Conservation (phyloP, 768 basidiomycete species). For the Lentinula boryana region DNA sequence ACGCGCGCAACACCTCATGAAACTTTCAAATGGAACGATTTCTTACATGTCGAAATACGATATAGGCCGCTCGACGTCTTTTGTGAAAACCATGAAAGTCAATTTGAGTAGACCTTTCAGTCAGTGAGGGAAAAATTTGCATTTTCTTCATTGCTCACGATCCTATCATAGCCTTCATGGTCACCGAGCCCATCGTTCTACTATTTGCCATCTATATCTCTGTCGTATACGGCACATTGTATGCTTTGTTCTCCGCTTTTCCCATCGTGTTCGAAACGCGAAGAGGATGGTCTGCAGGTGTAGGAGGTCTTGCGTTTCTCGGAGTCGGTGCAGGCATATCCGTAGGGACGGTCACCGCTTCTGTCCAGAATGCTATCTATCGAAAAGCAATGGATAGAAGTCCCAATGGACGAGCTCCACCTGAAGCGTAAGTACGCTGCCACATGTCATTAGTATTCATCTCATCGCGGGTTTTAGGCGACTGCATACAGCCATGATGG, state of each 20-base stretch:
- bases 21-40: constrained; percentile 30
- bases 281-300: constrained; percentile 30
- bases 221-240: constrained; percentile 57
- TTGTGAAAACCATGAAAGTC: constrained; percentile 33
- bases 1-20: constrained; percentile 39
- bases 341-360: constrained; percentile 43
- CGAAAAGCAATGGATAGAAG: constrained; percentile 41
- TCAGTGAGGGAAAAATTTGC: constrained; percentile 17
- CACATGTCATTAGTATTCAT: not conserved
- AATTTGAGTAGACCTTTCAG: constrained; percentile 55
- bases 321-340: constrained; percentile 57
- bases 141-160: constrained; percentile 3
- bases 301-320: constrained; percentile 57
- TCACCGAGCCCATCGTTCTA: constrained; percentile 60
- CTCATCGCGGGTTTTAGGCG: constrained; percentile 27
- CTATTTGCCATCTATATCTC: constrained; percentile 53
- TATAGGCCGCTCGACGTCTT: constrained; percentile 32
- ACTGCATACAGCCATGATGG: constrained; percentile 53
- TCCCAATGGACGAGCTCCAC: constrained; percentile 44
- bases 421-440: constrained; percentile 45
- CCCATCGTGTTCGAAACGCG: constrained; percentile 19
- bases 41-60: constrained; percentile 49
- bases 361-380: constrained; percentile 51
- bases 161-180: constrained; percentile 40
- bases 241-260: constrained; percentile 59